Base-by-base conservation (phyloP, 108 stramenopile genomes). In the Tribonema minus region DNA sequence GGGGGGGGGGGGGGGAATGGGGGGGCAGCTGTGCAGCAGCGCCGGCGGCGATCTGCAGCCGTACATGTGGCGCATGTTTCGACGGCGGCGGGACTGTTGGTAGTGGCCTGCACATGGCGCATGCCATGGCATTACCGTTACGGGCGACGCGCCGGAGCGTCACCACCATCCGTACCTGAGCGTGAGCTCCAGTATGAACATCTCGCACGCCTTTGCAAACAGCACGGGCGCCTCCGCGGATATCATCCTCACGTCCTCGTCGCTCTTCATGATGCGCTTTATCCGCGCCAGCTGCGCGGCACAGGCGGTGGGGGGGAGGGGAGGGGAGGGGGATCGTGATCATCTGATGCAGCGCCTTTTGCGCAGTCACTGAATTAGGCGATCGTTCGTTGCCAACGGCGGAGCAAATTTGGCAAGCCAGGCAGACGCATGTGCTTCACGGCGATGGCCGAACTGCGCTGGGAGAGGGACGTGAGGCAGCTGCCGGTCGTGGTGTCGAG, bases 201-300 rank as follows among this genome's bases (percentile, higher is more conserved):
- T 85, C 82, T 98, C 97, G 79, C 95, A 96, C 0, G 97, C 97
- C 87, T 97, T 96, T 32, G 97, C 97, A 88, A 98, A 96, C 39
- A 98, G 72, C 5, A 98, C 95, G 3, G 96, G 97, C 0, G 96
- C 97, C 87, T 98, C 97, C 4, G 97, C 97, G 29, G 91, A 91
- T 36, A 85, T 85, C 86, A 85, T 85, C 37, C 84, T 37, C 58
- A 86, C 82, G 37, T 82, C 81, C 70, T 98, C 96, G 82, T 98
- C 96, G 46, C 88, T 89, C 86, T 98, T 97, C 98, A 98, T 98
- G 73, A 98, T 98, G 36, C 98, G 90, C 85, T 98, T 98, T 88
- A 98, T 98, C 7, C 98, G 88, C 1, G 96, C 96, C 72, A 98
- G 80, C n/a, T n/a, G n/a, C n/a, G n/a, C n/a, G n/a, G n/a, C n/a